These are phyloP conservation scores for Pythium aristosporum DNA, from an alignment of 352 stramenopile genomes.

Conservation along the genomic window DNA sequence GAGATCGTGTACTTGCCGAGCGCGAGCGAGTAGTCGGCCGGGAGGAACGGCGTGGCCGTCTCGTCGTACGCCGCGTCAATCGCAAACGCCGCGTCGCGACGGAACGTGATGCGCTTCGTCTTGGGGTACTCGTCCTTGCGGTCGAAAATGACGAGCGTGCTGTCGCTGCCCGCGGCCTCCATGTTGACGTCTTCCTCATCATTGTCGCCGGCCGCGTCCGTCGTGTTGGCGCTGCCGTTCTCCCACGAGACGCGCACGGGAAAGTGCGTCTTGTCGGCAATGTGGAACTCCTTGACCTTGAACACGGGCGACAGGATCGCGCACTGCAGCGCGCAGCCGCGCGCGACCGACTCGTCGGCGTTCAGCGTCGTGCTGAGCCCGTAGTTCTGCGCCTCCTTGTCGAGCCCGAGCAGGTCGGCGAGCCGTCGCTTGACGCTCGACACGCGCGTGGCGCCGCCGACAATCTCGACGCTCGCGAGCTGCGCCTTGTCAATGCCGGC, in stretches of 20 bases:
- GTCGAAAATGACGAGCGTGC: conserved; percentile 95
- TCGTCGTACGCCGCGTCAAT: conserved; percentile 92
- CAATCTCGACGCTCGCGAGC: conserved; percentile 94
- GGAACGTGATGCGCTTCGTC: conserved; percentile 96
- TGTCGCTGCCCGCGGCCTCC: conserved; percentile 54
- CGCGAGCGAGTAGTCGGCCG: conserved; percentile 63
- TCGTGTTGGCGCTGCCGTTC: conserved; percentile 45
- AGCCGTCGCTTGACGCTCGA: conserved; percentile 95
- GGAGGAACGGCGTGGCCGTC: conserved; percentile 59
- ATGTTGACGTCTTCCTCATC: conserved; percentile 86
- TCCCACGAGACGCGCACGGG: conserved; percentile 95
- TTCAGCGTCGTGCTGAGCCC: conserved; percentile 99
- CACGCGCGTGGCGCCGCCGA: conserved; percentile 95
- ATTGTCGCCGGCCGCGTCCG: conserved; percentile 56
- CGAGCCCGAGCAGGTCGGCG: conserved; percentile 88
- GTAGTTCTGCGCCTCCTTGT: conserved; percentile 94
- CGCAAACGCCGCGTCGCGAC: conserved; percentile 90
- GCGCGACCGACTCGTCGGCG: conserved; percentile 97
- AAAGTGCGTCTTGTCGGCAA: conserved; percentile 88
- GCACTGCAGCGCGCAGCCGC: conserved; percentile 97
- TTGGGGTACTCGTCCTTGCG: conserved; percentile 96
- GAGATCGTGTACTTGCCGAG: conserved; percentile 95
- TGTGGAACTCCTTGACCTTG: conserved; percentile 94
- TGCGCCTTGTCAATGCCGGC: conserved; percentile 90
- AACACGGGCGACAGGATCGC: conserved; percentile 98